A percentile compares a stretch with the other conserved stretches of the same genome.
Evolutionary conservation across 805 yeast species (phyloP).

Genomic region (Sugiyamaella lignohabitans): DNA sequence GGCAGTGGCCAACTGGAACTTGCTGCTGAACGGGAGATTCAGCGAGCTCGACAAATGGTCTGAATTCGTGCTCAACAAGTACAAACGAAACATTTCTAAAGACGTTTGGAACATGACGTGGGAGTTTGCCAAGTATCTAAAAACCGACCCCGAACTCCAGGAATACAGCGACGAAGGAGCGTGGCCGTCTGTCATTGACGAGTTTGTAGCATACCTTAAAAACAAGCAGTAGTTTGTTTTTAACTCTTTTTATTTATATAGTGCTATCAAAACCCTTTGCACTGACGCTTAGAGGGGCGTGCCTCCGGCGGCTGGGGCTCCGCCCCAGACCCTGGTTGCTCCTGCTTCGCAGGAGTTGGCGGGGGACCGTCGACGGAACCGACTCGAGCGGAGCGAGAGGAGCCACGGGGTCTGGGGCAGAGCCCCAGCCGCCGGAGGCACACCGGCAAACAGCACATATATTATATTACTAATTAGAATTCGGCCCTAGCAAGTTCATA

Average conservation of each 20-base stretch:
- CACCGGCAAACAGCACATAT: background rate
- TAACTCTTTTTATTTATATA: background rate
- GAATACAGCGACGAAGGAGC: constrained; percentile 74
- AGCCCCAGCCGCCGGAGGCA: constrained; percentile 1
- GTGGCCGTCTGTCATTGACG: constrained; percentile 90
- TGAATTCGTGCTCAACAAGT: constrained; percentile 41
- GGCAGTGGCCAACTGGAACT: constrained; percentile 71
- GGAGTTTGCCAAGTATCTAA: constrained; percentile 49
- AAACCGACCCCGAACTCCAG: constrained; percentile 45
- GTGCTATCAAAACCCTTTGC: too few relatives aligned
- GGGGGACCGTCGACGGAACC: too few relatives aligned
- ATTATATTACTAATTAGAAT: constrained; percentile 12
- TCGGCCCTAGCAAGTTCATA: constrained; percentile 54
- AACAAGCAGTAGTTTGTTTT: too few relatives aligned
- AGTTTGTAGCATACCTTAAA: constrained; percentile 46
- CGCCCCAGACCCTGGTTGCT: background rate
- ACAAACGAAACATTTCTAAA: constrained; percentile 47
- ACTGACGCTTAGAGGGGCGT: too few relatives aligned
- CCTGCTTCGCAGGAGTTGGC: too few relatives aligned
- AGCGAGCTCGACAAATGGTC: constrained; percentile 43
- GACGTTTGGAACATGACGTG: constrained; percentile 86
- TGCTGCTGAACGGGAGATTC: constrained; percentile 46
- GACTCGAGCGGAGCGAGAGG: too few relatives aligned
- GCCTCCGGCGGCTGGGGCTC: constrained; percentile 1
- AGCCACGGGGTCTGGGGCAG: background rate